These are phyloP conservation scores for Xylariaceae sp. DNA, from an alignment of 2,329 filamentous ascomycete genomes.

Conservation along the genomic window DNA sequence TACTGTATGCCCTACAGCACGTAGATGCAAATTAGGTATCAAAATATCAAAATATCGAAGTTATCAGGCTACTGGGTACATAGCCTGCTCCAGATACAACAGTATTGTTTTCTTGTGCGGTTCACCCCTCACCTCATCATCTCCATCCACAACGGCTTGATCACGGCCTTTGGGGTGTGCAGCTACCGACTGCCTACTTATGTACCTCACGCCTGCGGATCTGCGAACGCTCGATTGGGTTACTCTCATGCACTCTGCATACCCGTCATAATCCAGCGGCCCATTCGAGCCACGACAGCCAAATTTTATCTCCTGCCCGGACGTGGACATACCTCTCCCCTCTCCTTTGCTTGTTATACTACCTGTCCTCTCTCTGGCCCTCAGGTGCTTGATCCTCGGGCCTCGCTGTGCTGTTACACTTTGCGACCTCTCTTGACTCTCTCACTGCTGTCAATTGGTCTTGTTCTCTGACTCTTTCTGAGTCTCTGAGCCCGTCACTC, in stretches of 20 bases:
- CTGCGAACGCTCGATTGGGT: conserved; percentile 35
- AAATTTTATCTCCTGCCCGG: conserved; percentile 31
- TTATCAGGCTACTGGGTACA: too few species aligned
- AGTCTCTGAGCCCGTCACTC: neutral
- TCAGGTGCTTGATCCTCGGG: conserved; percentile 20
- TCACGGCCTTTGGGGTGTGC: conserved; percentile 22
- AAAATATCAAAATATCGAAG: too few species aligned
- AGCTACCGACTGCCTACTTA: conserved; percentile 3
- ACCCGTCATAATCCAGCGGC: conserved; percentile 32
- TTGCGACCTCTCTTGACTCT: conserved; percentile 22
- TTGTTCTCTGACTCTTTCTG: conserved; percentile 16
- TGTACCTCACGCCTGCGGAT: conserved; percentile 27
- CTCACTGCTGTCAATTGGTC: conserved; percentile 28
- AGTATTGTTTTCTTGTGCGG: too few species aligned
- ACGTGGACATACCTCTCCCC: conserved; percentile 33
- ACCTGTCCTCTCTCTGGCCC: neutral
- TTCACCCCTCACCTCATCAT: neutral
- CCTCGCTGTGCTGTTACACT: conserved; percentile 31
- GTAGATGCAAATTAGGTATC: too few species aligned
- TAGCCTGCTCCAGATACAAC: neutral
- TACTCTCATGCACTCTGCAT: conserved; percentile 35
- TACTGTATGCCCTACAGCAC: too few species aligned
- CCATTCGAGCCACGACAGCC: conserved; percentile 38
- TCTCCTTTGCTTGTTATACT: conserved; percentile 26
- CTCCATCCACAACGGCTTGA: conserved; percentile 12